A percentile compares a stretch with the other conserved stretches of the same genome.
These are phyloP conservation scores for Annona cherimola DNA, from an alignment of 164 flowering plant genomes.

Conservation along the genomic window DNA sequence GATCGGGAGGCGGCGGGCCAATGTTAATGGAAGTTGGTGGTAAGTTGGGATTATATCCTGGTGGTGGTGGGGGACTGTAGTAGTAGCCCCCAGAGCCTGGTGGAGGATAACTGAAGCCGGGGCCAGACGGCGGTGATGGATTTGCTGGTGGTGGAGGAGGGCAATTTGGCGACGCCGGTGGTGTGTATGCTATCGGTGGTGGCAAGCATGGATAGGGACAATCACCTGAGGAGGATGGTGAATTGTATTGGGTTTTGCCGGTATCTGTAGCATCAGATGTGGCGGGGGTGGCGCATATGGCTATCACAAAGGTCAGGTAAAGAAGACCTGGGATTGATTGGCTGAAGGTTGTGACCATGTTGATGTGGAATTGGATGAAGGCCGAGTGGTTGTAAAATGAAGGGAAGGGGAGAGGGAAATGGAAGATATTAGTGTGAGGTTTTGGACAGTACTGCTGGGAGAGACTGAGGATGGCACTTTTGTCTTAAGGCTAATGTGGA, in stretches of 20 bases:
- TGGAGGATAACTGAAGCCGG: not conserved
- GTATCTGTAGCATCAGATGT: not conserved
- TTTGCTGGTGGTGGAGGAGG: not conserved
- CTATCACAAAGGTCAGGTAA: not conserved
- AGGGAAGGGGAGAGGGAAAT: not conserved
- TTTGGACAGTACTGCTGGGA: not conserved
- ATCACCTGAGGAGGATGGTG: not conserved
- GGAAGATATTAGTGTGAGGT: not conserved
- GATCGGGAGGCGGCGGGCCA: not conserved
- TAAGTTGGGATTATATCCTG: not conserved
- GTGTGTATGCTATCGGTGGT: not conserved
- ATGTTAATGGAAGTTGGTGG: not conserved
- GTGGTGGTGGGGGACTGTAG: not conserved
- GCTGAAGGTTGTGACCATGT: not conserved
- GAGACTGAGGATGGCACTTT: not conserved
- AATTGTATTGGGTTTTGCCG: not conserved
- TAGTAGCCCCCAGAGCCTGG: not conserved
- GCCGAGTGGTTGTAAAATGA: no score
- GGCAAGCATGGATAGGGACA: not conserved
- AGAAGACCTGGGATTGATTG: not conserved
- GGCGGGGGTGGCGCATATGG: not conserved
- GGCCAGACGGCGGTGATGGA: not conserved
- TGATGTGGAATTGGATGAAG: not conserved
- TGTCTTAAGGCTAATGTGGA: not conserved
- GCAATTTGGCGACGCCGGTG: not conserved